phyloP scores from a whole-genome alignment of 345 rosid species.

The Rhodamnia rubescens region DNA sequence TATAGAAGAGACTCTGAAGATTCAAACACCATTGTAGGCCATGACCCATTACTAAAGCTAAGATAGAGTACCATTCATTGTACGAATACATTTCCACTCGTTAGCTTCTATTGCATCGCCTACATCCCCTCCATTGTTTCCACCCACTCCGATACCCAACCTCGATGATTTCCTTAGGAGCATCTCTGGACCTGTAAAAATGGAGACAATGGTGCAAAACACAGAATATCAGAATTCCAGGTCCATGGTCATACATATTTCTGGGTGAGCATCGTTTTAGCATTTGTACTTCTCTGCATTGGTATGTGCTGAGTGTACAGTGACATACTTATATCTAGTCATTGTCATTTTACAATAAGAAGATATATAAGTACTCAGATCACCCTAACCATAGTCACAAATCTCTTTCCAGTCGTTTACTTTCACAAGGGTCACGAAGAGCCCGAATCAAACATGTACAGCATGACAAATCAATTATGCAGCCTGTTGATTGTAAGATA shows the following conservation, averaged over 20 bases:
- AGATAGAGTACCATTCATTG: slow-evolving; percentile 47
- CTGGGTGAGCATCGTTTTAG: not conserved
- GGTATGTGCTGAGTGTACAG: not conserved
- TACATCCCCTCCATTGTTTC: slow-evolving; percentile 46
- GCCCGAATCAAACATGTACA: not conserved
- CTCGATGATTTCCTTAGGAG: slow-evolving; percentile 66
- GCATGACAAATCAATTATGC: not conserved
- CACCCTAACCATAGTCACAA: not conserved
- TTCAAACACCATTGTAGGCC: not conserved
- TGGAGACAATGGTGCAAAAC: not conserved
- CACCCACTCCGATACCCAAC: slow-evolving; percentile 31
- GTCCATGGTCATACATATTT: not conserved
- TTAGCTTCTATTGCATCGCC: slow-evolving; percentile 90
- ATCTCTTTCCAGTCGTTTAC: not conserved
- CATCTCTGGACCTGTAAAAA: slow-evolving; percentile 64
- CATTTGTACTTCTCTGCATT: not conserved
- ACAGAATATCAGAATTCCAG: not conserved
- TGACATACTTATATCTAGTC: not conserved
- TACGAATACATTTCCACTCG: slow-evolving; percentile 87
- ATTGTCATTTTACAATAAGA: not conserved
- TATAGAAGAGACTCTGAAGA: not conserved
- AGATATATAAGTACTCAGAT: not conserved
- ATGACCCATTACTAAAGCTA: not conserved
- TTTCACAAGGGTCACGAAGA: not conserved
- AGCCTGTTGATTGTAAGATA: not conserved